Evolutionary conservation across 2,329 filamentous ascomycete genomes (phyloP).

Genomic region (Orbilia brochopaga): DNA sequence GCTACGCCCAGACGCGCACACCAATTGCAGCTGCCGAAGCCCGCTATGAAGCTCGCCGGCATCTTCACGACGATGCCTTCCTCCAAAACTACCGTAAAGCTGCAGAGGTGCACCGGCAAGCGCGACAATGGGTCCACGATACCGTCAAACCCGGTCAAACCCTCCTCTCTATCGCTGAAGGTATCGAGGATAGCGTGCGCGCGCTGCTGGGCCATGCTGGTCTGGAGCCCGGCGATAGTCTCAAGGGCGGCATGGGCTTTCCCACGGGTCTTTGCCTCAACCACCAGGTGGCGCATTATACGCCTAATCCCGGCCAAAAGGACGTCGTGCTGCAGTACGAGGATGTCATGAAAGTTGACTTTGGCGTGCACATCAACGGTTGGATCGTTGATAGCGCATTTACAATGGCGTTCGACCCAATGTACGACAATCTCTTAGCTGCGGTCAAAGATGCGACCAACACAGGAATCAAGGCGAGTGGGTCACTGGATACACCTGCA

Average conservation of each 20-base stretch:
- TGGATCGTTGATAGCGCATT: constrained; percentile 75
- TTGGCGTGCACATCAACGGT: constrained; percentile 74
- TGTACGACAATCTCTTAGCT: constrained; percentile 70
- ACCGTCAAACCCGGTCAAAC: constrained; percentile 73
- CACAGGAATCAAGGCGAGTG: constrained; percentile 71
- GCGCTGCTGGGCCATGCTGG: constrained; percentile 77
- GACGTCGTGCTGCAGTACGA: constrained; percentile 67
- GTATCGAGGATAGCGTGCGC: constrained; percentile 81
- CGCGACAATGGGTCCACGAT: constrained; percentile 80
- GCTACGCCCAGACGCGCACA: constrained; percentile 67
- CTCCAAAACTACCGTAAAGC: constrained; percentile 80
- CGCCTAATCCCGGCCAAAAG: constrained; percentile 85
- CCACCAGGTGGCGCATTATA: constrained; percentile 84
- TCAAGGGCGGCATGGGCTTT: constrained; percentile 83
- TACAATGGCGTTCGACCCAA: constrained; percentile 71
- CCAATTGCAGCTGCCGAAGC: constrained; percentile 74
- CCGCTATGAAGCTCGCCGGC: constrained; percentile 82
- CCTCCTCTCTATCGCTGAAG: constrained; percentile 78
- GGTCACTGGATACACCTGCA: neutral
- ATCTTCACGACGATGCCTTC: constrained; percentile 77
- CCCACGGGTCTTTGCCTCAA: constrained; percentile 81
- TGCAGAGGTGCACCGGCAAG: constrained; percentile 83
- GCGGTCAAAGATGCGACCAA: constrained; percentile 74
- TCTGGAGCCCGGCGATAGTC: constrained; percentile 76
- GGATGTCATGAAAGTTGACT: constrained; percentile 75